Conservation (phyloP, 106 monocot species). For the Dendrobium officinale region DNA sequence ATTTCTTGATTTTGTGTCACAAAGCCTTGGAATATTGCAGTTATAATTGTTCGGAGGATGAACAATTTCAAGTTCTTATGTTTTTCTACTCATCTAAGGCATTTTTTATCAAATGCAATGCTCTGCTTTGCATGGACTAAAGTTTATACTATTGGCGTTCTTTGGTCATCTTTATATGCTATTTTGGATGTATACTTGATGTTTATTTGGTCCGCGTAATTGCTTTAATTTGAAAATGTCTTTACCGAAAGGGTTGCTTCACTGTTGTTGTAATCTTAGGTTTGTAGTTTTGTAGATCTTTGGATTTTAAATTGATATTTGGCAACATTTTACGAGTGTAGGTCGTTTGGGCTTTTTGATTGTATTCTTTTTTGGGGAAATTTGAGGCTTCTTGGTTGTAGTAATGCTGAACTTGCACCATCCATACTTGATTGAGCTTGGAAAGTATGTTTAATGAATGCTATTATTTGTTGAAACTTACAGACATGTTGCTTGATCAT, state of each 20-base stretch:
- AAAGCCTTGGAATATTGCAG: neutral
- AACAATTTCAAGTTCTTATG: neutral
- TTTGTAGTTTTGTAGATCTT: neutral
- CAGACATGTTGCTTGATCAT: too few relatives aligned
- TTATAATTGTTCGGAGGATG: neutral
- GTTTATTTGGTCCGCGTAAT: neutral
- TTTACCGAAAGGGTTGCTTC: too few relatives aligned
- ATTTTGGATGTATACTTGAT: neutral
- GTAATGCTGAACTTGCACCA: neutral
- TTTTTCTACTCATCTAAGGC: neutral
- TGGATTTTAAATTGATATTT: neutral
- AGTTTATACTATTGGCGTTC: neutral
- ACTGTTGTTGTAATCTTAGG: too few relatives aligned
- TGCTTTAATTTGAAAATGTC: neutral
- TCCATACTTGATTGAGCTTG: too few relatives aligned
- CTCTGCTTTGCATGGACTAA: neutral
- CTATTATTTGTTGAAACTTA: neutral
- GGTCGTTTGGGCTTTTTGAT: neutral
- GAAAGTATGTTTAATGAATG: too few relatives aligned
- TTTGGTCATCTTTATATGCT: neutral
- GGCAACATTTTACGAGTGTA: neutral
- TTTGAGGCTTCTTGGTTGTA: neutral
- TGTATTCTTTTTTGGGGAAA: neutral
- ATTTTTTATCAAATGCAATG: neutral
- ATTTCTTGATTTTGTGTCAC: neutral